Evolutionary conservation across 495 filamentous ascomycete genomes (phyloP), one percentile per base, ranked within the genome.

Genomic region (Penicillium dipodomyicola): DNA sequence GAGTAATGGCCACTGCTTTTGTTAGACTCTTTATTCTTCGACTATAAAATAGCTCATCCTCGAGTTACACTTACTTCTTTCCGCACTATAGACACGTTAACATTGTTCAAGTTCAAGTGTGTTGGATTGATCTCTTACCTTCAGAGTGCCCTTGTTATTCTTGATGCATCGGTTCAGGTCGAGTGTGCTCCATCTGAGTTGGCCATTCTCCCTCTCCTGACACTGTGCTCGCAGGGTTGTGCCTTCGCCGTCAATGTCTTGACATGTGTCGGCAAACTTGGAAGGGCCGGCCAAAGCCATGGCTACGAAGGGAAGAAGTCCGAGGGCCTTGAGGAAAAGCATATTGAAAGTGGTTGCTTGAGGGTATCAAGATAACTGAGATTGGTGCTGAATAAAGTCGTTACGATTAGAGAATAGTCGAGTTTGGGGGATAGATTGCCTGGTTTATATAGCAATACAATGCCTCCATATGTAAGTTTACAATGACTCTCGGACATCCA

Each of bases 141-240:
- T 59, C 8, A 61, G 56, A 1, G 30, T 40, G 22, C 63, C 63
- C 30, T 65, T 65, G 27, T 29, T 19, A 32, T 65, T 65, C 46
- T 58, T 65, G 41, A 65, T 29, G 30, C 63, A 65, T 2, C 54
- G 56, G 51, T 65, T 65, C 33, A 65, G 37, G 10, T 65, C 57
- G 12, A 65, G 40, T 10, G 35, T 55, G 32, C 41, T 60, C 1
- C 35, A 33, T 15, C 25, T 45, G 1, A 55, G 33, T 22, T 52
- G 29, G 8, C 63, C 63, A 46, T 65, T 44, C 30, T 60, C 57
- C 19, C 20, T 35, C 12, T 55, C 63, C 6, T 20, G 60, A 30
- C 63, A 65, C 15, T 60, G 54, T 11, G 60, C 63, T 1, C 35
- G 57, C 33, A 65, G 32, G 11, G 46, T 57, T 0, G 45, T 55